Percentiles rank a stretch among this genome's conserved stretches.
Evolutionary conservation across 441 rosid genomes (phyloP).

Genomic region (Gossypium schwendimanii): DNA sequence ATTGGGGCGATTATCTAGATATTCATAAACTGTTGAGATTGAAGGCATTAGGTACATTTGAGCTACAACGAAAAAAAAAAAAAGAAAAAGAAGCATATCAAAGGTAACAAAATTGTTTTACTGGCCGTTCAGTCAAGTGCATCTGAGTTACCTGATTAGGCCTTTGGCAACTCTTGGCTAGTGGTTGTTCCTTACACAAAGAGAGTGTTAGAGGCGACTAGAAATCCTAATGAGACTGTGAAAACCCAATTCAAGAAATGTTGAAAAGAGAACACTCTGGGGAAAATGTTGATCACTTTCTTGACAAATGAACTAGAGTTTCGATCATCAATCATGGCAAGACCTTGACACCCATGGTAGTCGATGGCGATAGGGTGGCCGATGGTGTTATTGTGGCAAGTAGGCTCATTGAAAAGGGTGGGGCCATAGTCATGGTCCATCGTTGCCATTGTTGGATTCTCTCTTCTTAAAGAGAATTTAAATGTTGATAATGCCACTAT

Average conservation of each 20-base stretch:
- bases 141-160: slow-evolving; percentile 23
- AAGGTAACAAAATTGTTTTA: slow-evolving; percentile 82
- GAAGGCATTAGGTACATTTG: slow-evolving; percentile 80
- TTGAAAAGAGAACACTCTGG: slow-evolving; percentile 22
- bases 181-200: slow-evolving; percentile 69
- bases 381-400: no score
- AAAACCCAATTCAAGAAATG: slow-evolving; percentile 27
- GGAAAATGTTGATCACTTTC: slow-evolving; percentile 7
- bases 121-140: slow-evolving; percentile 47
- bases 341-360: no score
- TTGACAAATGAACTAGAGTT: slow-evolving; percentile 6
- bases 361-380: no score
- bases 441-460: no score
- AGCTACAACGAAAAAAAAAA: slow-evolving; percentile 42
- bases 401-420: no score
- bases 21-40: slow-evolving; percentile 61
- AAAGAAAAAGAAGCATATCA: slow-evolving; percentile 76
- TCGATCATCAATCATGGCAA: no score
- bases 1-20: slow-evolving; percentile 26
- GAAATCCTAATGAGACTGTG: slow-evolving; percentile 26
- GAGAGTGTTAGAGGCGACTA: slow-evolving; percentile 31
- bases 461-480: no score
- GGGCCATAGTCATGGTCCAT: no score
- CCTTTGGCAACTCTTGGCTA: slow-evolving; percentile 33
- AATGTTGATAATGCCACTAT: no score